phyloP scores from a whole-genome alignment of 306 rosid species.

The Ochetophila trinervis region DNA sequence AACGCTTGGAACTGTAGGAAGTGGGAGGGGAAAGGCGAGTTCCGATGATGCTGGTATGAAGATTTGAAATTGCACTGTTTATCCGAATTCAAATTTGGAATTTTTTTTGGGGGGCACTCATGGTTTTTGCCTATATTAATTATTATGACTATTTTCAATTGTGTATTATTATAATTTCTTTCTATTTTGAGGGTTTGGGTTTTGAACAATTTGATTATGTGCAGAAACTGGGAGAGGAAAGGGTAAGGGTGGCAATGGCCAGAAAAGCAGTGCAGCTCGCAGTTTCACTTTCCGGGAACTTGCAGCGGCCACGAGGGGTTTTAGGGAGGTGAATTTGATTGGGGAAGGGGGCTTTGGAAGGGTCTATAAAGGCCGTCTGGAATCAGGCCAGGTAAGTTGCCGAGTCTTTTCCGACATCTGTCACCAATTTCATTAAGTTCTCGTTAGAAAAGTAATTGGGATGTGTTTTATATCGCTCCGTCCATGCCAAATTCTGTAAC shows the following conservation, averaged over 20 bases:
- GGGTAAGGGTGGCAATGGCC: conserved; percentile 18
- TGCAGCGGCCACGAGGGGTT: conserved; percentile 69
- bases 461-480: background rate
- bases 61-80: background rate
- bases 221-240: conserved; percentile 41
- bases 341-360: conserved; percentile 99
- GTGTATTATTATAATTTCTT: background rate
- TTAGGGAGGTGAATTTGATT: conserved; percentile 64
- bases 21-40: conserved; percentile 36
- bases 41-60: conserved; percentile 27
- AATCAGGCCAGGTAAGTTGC: conserved; percentile 56
- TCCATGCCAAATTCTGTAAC: too few species aligned
- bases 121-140: too few species aligned
- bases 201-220: conserved; percentile 4
- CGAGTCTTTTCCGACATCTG: background rate
- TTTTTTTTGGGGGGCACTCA: too few species aligned
- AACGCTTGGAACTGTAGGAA: conserved; percentile 32
- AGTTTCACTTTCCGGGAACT: conserved; percentile 78
- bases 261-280: conserved; percentile 37
- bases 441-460: background rate
- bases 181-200: background rate
- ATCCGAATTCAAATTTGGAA: background rate
- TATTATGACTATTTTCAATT: background rate
- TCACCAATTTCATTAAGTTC: background rate
- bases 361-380: conserved; percentile 87